A percentile compares a stretch with the other conserved stretches of the same genome.
phyloP scores from a whole-genome alignment of 2,329 filamentous ascomycete genomes.

The Stagonosporopsis tanaceti region DNA sequence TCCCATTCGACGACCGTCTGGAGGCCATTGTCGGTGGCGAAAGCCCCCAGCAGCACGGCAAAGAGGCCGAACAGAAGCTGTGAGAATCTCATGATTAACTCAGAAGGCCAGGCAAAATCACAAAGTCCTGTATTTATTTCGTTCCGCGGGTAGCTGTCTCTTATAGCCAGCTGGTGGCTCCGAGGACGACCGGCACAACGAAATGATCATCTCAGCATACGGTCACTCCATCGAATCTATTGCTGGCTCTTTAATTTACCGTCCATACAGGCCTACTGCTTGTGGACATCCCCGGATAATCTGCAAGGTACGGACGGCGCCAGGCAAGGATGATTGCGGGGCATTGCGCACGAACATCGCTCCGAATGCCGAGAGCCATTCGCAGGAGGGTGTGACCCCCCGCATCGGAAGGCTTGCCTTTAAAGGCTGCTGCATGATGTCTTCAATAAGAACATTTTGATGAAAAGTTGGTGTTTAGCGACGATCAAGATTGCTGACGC shows the following conservation, averaged over 20 bases:
- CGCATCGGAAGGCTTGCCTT: slow-evolving; percentile 14
- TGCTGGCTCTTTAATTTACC: slow-evolving; percentile 21
- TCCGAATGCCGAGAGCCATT: slow-evolving; percentile 17
- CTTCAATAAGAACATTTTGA: neutral
- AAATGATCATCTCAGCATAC: slow-evolving; percentile 3
- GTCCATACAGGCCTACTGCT: slow-evolving; percentile 9
- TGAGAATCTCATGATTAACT: slow-evolving; percentile 11
- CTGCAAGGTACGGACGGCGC: slow-evolving; percentile 12
- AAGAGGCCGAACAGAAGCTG: slow-evolving; percentile 8
- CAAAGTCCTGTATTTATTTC: neutral
- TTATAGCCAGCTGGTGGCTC: slow-evolving; percentile 8
- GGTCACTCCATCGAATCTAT: slow-evolving; percentile 10
- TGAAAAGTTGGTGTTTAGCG: slow-evolving; percentile 5
- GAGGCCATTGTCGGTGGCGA: slow-evolving; percentile 40
- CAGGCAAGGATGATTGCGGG: slow-evolving; percentile 16
- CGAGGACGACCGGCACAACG: slow-evolving; percentile 5
- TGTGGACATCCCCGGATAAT: slow-evolving; percentile 13
- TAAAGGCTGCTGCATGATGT: neutral
- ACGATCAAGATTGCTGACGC: slow-evolving; percentile 4
- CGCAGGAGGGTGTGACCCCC: neutral
- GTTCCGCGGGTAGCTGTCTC: neutral
- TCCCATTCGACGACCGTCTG: slow-evolving; percentile 59
- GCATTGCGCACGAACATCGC: slow-evolving; percentile 17
- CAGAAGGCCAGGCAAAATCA: neutral
- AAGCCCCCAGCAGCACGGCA: slow-evolving; percentile 21